These are phyloP conservation scores for Claviceps sp. DNA, from an alignment of 2,329 filamentous ascomycete genomes.

Conservation along the genomic window DNA sequence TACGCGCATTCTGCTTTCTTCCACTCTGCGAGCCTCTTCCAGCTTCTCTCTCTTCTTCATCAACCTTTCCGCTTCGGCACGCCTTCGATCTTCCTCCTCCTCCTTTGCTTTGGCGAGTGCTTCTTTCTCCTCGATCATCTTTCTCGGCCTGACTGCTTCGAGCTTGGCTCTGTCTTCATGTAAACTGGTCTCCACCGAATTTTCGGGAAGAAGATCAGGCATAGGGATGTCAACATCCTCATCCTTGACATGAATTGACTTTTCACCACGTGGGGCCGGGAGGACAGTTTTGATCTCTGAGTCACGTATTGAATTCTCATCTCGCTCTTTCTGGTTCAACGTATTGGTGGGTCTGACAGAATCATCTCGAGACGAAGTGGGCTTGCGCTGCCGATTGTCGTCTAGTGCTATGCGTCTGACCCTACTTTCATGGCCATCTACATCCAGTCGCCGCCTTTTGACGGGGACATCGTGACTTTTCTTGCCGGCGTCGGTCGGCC, in stretches of 20 bases:
- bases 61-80: slow-evolving; percentile 22
- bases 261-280: slow-evolving; percentile 30
- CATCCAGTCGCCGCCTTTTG: slow-evolving; percentile 45
- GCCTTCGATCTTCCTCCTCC: slow-evolving; percentile 17
- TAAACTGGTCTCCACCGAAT: slow-evolving; percentile 13
- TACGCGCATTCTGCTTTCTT: slow-evolving; percentile 18
- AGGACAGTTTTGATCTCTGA: slow-evolving; percentile 24
- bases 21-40: slow-evolving; percentile 18
- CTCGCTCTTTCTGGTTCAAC: slow-evolving; percentile 24
- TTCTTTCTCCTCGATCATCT: slow-evolving; percentile 22
- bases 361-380: slow-evolving; percentile 26
- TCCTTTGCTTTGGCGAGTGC: slow-evolving; percentile 13
- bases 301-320: slow-evolving; percentile 24
- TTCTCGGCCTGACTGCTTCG: slow-evolving; percentile 18
- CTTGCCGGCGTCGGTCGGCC: slow-evolving; percentile 36
- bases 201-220: slow-evolving; percentile 30
- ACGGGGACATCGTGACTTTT: slow-evolving; percentile 36
- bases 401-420: slow-evolving; percentile 29
- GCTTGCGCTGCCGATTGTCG: slow-evolving; percentile 32
- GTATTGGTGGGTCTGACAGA: slow-evolving; percentile 22
- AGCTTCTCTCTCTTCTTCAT: slow-evolving; percentile 17
- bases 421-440: slow-evolving; percentile 36
- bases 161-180: not conserved
- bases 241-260: slow-evolving; percentile 41
- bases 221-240: slow-evolving; percentile 45